Percentiles rank a stretch among this genome's conserved stretches.
phyloP scores from a whole-genome alignment of 805 yeast species.

The Starmerella sirachaensis region DNA sequence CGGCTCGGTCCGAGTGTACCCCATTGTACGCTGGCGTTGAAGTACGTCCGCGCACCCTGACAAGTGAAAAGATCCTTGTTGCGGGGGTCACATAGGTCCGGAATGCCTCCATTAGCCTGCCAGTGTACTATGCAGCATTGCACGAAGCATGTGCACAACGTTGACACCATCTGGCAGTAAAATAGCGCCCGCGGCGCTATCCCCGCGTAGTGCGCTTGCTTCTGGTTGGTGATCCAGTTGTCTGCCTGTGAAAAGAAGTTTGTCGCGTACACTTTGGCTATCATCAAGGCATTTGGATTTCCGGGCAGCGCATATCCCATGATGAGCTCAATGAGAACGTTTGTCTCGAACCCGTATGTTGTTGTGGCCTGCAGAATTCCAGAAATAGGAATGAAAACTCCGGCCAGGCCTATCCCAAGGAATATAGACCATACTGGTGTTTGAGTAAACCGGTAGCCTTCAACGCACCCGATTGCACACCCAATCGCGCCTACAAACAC shows the following conservation, averaged over 20 bases:
- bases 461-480: conserved; percentile 34
- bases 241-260: conserved; percentile 56
- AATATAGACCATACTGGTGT: conserved; percentile 53
- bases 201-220: conserved; percentile 41
- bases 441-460: conserved; percentile 32
- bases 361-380: conserved; percentile 46
- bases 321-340: conserved; percentile 46
- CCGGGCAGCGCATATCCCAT: conserved; percentile 50
- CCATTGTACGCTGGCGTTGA: conserved; percentile 43
- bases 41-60: conserved; percentile 34
- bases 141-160: conserved; percentile 13
- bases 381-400: conserved; percentile 50
- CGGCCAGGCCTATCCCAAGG: conserved; percentile 43
- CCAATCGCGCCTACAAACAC: conserved; percentile 36
- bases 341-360: conserved; percentile 37
- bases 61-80: conserved; percentile 34
- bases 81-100: conserved; percentile 28
- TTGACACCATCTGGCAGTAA: conserved; percentile 14
- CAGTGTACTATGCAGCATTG: conserved; percentile 16
- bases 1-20: conserved; percentile 50
- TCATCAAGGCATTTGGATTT: conserved; percentile 42
- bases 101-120: conserved; percentile 17
- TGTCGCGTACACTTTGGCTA: conserved; percentile 40
- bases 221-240: conserved; percentile 44
- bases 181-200: conserved; percentile 19